Conservation (phyloP, 2,329 filamentous ascomycete genomes). For the Fusarium metavorans region DNA sequence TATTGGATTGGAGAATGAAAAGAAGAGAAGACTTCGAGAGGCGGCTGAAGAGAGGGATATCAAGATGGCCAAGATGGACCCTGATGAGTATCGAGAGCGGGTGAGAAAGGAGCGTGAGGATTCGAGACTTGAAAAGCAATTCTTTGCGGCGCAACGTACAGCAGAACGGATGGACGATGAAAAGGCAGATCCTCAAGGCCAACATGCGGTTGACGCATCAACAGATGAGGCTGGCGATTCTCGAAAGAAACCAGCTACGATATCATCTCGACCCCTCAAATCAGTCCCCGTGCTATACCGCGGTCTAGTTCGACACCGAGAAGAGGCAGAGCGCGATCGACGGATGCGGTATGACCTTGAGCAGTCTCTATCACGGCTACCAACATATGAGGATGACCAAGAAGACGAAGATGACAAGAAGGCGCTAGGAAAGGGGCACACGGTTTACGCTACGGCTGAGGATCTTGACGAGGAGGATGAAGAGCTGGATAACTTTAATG, state of each 20-base stretch:
- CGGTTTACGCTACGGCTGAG: constrained; percentile 70
- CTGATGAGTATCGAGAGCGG: constrained; percentile 79
- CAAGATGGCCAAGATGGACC: constrained; percentile 73
- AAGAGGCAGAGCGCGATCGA: constrained; percentile 76
- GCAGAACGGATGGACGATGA: constrained; percentile 81
- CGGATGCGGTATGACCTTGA: constrained; percentile 75
- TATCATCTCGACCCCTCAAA: constrained; percentile 65
- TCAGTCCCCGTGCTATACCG: constrained; percentile 85
- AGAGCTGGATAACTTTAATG: constrained; percentile 85
- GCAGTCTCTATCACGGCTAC: constrained; percentile 71
- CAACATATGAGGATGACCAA: constrained; percentile 76
- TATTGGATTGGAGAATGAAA: constrained; percentile 85
- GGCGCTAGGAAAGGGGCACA: constrained; percentile 71
- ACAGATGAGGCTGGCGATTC: constrained; percentile 33
- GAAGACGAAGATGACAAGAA: constrained; percentile 79
- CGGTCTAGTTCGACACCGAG: constrained; percentile 75
- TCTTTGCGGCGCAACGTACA: constrained; percentile 84
- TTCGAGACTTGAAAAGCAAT: constrained; percentile 74
- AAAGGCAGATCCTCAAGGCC: constrained; percentile 32
- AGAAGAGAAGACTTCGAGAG: constrained; percentile 80
- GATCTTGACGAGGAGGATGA: constrained; percentile 82
- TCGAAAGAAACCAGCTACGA: constrained; percentile 51
- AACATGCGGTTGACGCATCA: constrained; percentile 11
- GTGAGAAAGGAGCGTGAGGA: constrained; percentile 78
- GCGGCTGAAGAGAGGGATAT: constrained; percentile 66